A percentile compares a stretch with the other conserved stretches of the same genome.
Conservation (phyloP, 2,329 filamentous ascomycete genomes). For the Fusarium goolgardi region DNA sequence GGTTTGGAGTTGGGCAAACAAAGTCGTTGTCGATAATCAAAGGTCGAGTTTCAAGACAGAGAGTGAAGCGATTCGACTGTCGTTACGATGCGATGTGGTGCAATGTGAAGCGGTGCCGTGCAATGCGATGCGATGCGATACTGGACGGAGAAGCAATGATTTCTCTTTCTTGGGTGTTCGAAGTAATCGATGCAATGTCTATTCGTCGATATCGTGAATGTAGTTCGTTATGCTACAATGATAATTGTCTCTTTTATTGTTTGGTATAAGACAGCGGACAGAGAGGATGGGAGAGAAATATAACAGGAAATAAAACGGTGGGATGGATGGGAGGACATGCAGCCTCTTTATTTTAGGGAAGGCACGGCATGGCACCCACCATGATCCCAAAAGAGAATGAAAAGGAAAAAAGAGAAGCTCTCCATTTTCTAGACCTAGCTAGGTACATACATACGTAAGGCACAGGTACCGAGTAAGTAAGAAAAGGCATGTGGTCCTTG, state of each 20-base stretch:
- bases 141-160: neutral
- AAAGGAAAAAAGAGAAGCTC: conserved; percentile 22
- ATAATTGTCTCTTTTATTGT: neutral
- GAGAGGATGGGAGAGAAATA: neutral
- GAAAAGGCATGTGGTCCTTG: conserved; percentile 9
- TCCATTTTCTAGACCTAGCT: neutral
- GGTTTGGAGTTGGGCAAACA: neutral
- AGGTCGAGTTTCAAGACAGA: neutral
- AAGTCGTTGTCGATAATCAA: neutral
- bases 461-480: neutral
- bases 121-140: neutral
- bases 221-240: neutral
- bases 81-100: neutral
- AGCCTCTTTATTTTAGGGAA: conserved; percentile 8
- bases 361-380: conserved; percentile 5
- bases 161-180: neutral
- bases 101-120: neutral
- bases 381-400: neutral
- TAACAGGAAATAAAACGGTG: neutral
- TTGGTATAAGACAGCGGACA: neutral
- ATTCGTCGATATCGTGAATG: neutral
- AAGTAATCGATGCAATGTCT: neutral
- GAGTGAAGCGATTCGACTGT: neutral
- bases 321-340: conserved; percentile 9
- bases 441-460: conserved; percentile 1